A percentile compares a stretch with the other conserved stretches of the same genome.
Conservation (phyloP, 139 green algal genomes). For the Yamagishiella unicocca region DNA sequence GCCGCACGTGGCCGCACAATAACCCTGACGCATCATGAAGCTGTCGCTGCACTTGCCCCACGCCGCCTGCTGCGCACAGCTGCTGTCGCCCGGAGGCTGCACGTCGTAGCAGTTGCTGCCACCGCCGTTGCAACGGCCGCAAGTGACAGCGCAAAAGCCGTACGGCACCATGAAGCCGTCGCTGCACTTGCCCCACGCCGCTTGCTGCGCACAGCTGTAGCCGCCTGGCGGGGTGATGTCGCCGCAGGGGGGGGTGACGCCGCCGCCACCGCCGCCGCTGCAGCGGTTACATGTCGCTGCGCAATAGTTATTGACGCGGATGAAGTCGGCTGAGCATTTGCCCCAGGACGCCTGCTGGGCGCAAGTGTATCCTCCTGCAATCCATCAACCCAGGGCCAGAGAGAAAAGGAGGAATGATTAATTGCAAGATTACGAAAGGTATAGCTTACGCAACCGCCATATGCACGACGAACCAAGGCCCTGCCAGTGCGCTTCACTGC, state of each 20-base stretch:
- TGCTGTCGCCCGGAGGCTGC: constrained; percentile 7
- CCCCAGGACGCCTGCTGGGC: constrained; percentile 40
- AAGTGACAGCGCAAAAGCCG: constrained; percentile 38
- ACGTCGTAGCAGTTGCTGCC: constrained; percentile 5
- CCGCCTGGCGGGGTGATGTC: constrained; percentile 44
- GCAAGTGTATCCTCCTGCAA: constrained; percentile 48
- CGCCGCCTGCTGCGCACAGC: constrained; percentile 44
- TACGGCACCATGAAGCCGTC: constrained; percentile 26
- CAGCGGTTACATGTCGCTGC: constrained; percentile 18
- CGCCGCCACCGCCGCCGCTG: not conserved
- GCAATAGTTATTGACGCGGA: constrained; percentile 33
- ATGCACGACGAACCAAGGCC: too few species aligned
- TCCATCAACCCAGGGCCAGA: too few species aligned
- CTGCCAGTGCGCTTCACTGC: too few species aligned
- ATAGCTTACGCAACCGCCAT: too few species aligned
- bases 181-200: constrained; percentile 18
- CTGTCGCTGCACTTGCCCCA: constrained; percentile 47
- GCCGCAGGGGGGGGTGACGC: constrained; percentile 38
- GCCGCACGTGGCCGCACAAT: constrained; percentile 44
- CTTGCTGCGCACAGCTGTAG: constrained; percentile 52
- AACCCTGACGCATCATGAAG: constrained; percentile 34
- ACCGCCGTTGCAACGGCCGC: constrained; percentile 16
- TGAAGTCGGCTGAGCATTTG: constrained; percentile 34
- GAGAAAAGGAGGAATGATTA: not conserved
- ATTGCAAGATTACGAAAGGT: too few species aligned